Base-by-base conservation (phyloP, 768 basidiomycete species). In the Tubosaeta sp. region DNA sequence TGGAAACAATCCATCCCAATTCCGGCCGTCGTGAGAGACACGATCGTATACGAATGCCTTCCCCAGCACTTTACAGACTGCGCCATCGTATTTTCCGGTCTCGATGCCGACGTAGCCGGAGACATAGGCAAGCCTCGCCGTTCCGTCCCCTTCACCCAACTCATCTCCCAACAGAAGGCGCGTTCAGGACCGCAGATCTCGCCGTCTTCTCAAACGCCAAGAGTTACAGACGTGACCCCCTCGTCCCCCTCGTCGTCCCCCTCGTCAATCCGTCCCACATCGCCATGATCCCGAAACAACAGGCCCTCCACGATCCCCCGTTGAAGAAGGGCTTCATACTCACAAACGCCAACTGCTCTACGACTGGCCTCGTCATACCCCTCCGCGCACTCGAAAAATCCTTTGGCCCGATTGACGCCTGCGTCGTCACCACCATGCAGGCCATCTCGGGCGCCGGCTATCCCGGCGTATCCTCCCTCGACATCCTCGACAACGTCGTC, bases 371-470 rank as follows among this genome's bases (percentile, higher is more conserved):
- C 65, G 91, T 92, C 53, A 83, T 97, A 53, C 91, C 94, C n/a
- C 84, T 97, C 59, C 81, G 83, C 44, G 93, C 94, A 0, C 81
- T 97, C 58, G 94, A 97, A 70, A 82, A 79, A 56, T 78, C 88
- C 0, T 99, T 98, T 56, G 97, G 97, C 6, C 95, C 94, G n/a
- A 77, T 99, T 65, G 91, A 97, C 60, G 80, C 84, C 2, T 84
- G 91, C 63, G 74, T 97, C 64, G 87, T 95, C 67, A 97, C 93
- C 6, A 99, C 97, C 5, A 84, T 98, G 79, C 97, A 99, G 70
- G 97, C 97, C 55, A 94, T 98, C 71, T 95, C 91, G 0, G 97
- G 97, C 34, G 95, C 82, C 0, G 97, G 97, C n/a, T 99, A 98
- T 73, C 97, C 97, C 1, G 97, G 95, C 47, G 85, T 98, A 1